Base-by-base conservation (phyloP, 1,284 basidiomycete species). In the Singerocomus rubriflavus region DNA sequence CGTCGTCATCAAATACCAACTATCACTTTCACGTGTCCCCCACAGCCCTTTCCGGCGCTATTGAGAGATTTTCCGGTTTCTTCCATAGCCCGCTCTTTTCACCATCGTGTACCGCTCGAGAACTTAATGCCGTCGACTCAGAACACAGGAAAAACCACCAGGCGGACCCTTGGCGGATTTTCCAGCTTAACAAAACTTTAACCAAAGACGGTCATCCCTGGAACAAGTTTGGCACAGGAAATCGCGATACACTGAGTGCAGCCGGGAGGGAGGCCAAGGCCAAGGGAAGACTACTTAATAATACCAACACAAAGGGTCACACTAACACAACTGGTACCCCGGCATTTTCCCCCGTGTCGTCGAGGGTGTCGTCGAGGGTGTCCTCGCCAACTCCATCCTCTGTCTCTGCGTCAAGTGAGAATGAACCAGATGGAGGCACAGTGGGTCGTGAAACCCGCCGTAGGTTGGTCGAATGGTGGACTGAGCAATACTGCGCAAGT, bases 101-200 rank as follows among this genome's bases (percentile, higher is more conserved):
- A 11, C 82, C 89, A 0, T 92, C 91, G 14, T 96, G 96, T 68
- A 96, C 96, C 0, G 83, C 89, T 47, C 84, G 97, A 41, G 97
- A 99, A 72, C 83, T 98, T 58, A 94, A 95, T 59, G 97, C 97
- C 1, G 97, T 99, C 33, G 90, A 99, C 67, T 98, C 94, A 1
- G 97, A 99, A 68, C 91, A 99, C 79, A 94, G 93, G 77, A 99
- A 99, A 77, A 99, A 99, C 67, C 80, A 93, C 46, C 96, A 98
- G 71, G 77, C 76, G n/a, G 96, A 99, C 68, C 75, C 88, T 64
- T 98, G 95, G 94, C 84, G 97, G n/a, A 85, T 95, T 50, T 98
- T 91, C 73, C 97, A 99, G 71, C 75, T 98, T 26, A 94, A 93
- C 71, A 99, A 99, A 72, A 82, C 87, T 57, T 81, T 98, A 36